Evolutionary conservation across 2,329 filamentous ascomycete genomes (phyloP).

Genomic region (Paecilomyces fulvus): DNA sequence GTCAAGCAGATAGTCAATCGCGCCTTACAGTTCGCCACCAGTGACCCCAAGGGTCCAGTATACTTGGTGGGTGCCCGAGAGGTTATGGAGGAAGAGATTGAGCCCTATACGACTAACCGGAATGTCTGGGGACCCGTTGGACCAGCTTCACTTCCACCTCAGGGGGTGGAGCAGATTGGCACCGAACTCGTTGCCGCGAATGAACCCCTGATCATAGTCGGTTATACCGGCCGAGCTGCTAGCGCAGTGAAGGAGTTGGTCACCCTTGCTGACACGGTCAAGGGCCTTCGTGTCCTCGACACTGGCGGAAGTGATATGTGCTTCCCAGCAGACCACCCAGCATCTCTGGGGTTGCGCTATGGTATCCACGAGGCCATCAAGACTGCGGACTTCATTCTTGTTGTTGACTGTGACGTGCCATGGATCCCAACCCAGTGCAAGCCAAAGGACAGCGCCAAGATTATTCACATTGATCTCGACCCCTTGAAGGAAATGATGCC

Average conservation of each 20-base stretch:
- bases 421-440: constrained; percentile 77
- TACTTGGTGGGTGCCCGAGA: constrained; percentile 73
- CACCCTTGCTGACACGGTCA: constrained; percentile 38
- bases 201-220: constrained; percentile 42
- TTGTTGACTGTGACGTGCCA: constrained; percentile 83
- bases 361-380: constrained; percentile 65
- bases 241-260: constrained; percentile 38
- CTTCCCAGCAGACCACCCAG: constrained; percentile 41
- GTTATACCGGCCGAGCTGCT: constrained; percentile 41
- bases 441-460: constrained; percentile 47
- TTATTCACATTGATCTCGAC: constrained; percentile 59
- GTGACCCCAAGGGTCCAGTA: constrained; percentile 68
- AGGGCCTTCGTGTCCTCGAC: constrained; percentile 44
- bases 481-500: constrained; percentile 66
- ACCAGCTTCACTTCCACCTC: constrained; percentile 52
- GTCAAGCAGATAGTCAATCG: constrained; percentile 86
- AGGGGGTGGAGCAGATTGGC: constrained; percentile 37
- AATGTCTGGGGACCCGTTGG: constrained; percentile 62
- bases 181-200: constrained; percentile 38
- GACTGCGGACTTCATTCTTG: constrained; percentile 73
- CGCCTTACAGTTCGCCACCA: constrained; percentile 71
- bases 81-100: constrained; percentile 76
- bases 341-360: constrained; percentile 62
- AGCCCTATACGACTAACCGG: constrained; percentile 61
- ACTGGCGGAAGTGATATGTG: constrained; percentile 47